Conservation (phyloP, 179 eudicot genomes). For the Silene noctiflora region DNA sequence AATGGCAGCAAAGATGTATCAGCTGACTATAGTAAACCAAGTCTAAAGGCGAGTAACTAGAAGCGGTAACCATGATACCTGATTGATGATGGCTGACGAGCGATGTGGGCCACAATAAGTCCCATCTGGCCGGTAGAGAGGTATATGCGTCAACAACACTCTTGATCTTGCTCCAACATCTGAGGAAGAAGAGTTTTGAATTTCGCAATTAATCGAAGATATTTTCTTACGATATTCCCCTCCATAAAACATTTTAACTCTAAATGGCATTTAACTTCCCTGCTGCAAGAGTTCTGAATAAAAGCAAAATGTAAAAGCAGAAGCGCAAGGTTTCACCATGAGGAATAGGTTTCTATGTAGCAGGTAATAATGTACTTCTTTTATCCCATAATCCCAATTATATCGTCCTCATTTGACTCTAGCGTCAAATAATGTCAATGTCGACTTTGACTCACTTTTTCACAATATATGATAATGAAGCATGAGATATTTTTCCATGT, state of each 20-base stretch:
- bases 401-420: too few relatives aligned
- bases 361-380: too few relatives aligned
- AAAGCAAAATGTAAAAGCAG: too few relatives aligned
- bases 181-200: slow-evolving; percentile 20
- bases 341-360: too few relatives aligned
- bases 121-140: slow-evolving; percentile 73
- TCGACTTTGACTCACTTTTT: too few relatives aligned
- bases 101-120: slow-evolving; percentile 89
- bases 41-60: neutral
- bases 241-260: too few relatives aligned
- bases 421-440: too few relatives aligned
- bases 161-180: slow-evolving; percentile 51
- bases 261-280: too few relatives aligned
- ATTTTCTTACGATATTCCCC: neutral
- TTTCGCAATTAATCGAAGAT: neutral
- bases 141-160: slow-evolving; percentile 86
- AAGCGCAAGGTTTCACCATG: too few relatives aligned
- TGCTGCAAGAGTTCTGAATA: too few relatives aligned
- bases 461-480: neutral
- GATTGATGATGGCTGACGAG: slow-evolving; percentile 71
- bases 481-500: neutral
- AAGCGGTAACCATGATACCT: slow-evolving; percentile 40
- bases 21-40: slow-evolving; percentile 1
- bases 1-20: neutral
- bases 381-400: too few relatives aligned